Conservation (phyloP, 495 filamentous ascomycete species). For the Penicillium macrosclerotiorum region DNA sequence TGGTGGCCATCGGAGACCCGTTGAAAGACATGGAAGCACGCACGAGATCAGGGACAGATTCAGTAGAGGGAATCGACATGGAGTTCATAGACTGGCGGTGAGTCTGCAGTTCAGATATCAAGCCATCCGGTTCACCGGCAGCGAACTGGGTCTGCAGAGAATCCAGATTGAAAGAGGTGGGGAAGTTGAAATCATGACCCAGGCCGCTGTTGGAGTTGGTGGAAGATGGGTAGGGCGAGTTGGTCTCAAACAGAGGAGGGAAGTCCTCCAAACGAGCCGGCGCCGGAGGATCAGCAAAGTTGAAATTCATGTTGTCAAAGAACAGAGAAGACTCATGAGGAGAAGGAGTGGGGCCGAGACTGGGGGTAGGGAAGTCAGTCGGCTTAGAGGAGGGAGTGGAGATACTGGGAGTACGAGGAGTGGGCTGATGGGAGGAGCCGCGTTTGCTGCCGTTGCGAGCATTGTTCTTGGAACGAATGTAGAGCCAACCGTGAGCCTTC, state of each 20-base stretch:
- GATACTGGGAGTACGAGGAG: slow-evolving; percentile 55
- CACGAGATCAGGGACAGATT: slow-evolving; percentile 25
- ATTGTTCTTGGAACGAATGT: slow-evolving; percentile 89
- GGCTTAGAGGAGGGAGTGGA: slow-evolving; percentile 51
- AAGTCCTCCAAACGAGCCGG: slow-evolving; percentile 21
- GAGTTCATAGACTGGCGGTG: slow-evolving; percentile 28
- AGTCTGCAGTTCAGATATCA: slow-evolving; percentile 24
- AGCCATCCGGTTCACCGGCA: slow-evolving; percentile 50
- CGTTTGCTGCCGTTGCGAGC: slow-evolving; percentile 55
- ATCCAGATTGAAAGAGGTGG: slow-evolving; percentile 44
- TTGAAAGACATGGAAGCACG: slow-evolving; percentile 18
- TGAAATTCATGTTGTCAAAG: slow-evolving; percentile 23
- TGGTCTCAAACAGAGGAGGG: slow-evolving; percentile 21
- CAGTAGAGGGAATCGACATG: slow-evolving; percentile 22
- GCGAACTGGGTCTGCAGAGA: slow-evolving; percentile 48
- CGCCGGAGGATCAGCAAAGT: slow-evolving; percentile 32
- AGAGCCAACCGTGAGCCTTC: slow-evolving; percentile 88
- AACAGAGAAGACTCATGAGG: slow-evolving; percentile 17
- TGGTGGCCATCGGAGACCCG: slow-evolving; percentile 23
- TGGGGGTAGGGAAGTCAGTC: slow-evolving; percentile 32
- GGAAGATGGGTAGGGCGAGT: slow-evolving; percentile 9
- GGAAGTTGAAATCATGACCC: slow-evolving; percentile 19
- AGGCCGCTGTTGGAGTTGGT: slow-evolving; percentile 8
- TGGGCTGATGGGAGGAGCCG: slow-evolving; percentile 29
- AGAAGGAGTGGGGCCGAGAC: slow-evolving; percentile 26